A percentile compares a stretch with the other conserved stretches of the same genome.
Evolutionary conservation across 164 flowering plant species (phyloP).

Genomic region (Macadamia integrifolia): DNA sequence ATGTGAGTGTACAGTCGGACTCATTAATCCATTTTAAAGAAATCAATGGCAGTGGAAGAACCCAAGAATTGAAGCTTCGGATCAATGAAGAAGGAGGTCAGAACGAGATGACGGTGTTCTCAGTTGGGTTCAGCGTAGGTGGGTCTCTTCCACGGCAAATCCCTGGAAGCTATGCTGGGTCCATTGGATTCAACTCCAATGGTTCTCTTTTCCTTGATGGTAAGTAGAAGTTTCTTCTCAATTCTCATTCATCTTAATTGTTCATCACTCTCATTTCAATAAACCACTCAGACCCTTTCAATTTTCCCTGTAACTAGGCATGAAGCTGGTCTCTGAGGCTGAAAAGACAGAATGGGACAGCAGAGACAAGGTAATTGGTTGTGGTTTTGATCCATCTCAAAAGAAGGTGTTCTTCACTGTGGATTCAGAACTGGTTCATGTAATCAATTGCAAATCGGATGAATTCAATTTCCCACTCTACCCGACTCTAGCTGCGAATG

Average conservation of each 20-base stretch:
- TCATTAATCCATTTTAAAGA: constrained; percentile 24
- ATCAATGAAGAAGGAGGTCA: constrained; percentile 27
- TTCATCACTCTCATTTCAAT: background rate
- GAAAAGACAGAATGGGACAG: constrained; percentile 53
- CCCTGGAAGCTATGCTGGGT: constrained; percentile 73
- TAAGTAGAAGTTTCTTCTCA: constrained; percentile 17
- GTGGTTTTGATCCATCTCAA: constrained; percentile 73
- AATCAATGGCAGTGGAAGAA: constrained; percentile 13
- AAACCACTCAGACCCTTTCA: background rate
- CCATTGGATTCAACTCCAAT: constrained; percentile 66
- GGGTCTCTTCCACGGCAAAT: constrained; percentile 41
- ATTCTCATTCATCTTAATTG: background rate
- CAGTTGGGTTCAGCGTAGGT: constrained; percentile 54
- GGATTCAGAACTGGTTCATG: constrained; percentile 59
- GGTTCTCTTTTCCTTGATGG: constrained; percentile 84
- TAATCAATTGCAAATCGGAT: constrained; percentile 63
- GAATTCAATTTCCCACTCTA: constrained; percentile 68
- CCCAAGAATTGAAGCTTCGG: constrained; percentile 32
- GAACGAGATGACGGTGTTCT: constrained; percentile 21
- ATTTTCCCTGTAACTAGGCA: constrained; percentile 37
- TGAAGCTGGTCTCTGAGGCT: constrained; percentile 46
- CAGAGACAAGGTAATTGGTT: constrained; percentile 62
- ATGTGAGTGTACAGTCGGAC: constrained; percentile 27
- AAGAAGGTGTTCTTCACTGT: constrained; percentile 77
- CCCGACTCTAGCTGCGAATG: constrained; percentile 75